These are phyloP conservation scores for Fusarium pininemorale DNA, from an alignment of 2,329 filamentous ascomycete species.

Conservation along the genomic window DNA sequence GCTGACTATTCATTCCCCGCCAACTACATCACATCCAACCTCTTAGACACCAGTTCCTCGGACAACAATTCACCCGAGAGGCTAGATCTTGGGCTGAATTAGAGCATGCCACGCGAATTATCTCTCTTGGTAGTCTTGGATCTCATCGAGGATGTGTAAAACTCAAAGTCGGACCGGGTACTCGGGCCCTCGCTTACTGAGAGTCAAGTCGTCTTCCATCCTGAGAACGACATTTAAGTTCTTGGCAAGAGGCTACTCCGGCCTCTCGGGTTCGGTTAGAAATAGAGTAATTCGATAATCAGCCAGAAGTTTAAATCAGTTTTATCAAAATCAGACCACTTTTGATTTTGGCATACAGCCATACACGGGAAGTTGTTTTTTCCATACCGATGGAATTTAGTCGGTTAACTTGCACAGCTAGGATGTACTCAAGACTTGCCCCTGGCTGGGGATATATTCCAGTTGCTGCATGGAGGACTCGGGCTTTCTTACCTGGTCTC, in stretches of 20 bases:
- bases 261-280: background rate
- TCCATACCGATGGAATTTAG: too few relatives aligned
- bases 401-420: too few relatives aligned
- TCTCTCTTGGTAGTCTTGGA: rapidly evolving
- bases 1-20: rapidly evolving
- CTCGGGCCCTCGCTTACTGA: background rate
- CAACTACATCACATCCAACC: too few relatives aligned
- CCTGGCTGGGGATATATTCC: too few relatives aligned
- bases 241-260: background rate
- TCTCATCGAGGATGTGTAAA: rapidly evolving
- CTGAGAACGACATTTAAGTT: too few relatives aligned
- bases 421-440: too few relatives aligned
- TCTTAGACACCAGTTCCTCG: background rate
- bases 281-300: rapidly evolving
- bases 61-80: background rate
- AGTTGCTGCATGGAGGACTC: too few relatives aligned
- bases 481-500: too few relatives aligned
- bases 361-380: background rate
- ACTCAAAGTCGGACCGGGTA: background rate
- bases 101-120: background rate
- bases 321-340: background rate
- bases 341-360: rapidly evolving
- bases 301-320: background rate
- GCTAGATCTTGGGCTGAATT: background rate
- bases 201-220: too few relatives aligned